Conservation (phyloP, 1,284 basidiomycete genomes). For the Amylostereum chailletii region DNA sequence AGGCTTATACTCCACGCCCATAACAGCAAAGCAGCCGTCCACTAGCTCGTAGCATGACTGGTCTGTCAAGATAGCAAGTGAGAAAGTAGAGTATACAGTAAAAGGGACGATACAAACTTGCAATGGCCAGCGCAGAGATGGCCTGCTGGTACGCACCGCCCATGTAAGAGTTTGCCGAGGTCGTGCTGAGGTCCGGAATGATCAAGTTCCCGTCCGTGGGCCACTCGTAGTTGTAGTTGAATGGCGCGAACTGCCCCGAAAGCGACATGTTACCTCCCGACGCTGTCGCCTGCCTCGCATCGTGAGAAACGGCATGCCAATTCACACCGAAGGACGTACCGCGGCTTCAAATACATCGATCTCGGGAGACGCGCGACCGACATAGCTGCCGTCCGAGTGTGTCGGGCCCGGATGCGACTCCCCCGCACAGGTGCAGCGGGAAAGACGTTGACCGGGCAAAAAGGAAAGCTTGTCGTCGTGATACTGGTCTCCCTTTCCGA, state of each 20-base stretch:
- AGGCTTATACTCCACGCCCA: conserved; percentile 44
- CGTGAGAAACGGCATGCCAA: background rate
- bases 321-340: conserved; percentile 22
- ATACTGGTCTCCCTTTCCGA: conserved; percentile 26
- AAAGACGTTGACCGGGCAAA: conserved; percentile 73
- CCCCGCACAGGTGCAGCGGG: conserved; percentile 78
- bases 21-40: conserved; percentile 16
- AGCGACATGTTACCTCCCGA: conserved; percentile 15
- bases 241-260: conserved; percentile 17
- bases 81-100: conserved; percentile 12
- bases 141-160: conserved; percentile 39
- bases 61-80: background rate
- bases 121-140: conserved; percentile 4
- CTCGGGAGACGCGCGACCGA: conserved; percentile 81
- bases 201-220: conserved; percentile 16
- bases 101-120: conserved; percentile 22
- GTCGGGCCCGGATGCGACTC: conserved; percentile 79
- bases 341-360: conserved; percentile 79
- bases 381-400: conserved; percentile 44
- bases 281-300: background rate
- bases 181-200: conserved; percentile 28
- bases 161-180: conserved; percentile 32
- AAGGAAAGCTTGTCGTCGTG: conserved; percentile 39
- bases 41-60: background rate
- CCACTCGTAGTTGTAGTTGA: conserved; percentile 4